Conservation (phyloP, 1,284 basidiomycete genomes). For the Laetiporus sulphureus region DNA sequence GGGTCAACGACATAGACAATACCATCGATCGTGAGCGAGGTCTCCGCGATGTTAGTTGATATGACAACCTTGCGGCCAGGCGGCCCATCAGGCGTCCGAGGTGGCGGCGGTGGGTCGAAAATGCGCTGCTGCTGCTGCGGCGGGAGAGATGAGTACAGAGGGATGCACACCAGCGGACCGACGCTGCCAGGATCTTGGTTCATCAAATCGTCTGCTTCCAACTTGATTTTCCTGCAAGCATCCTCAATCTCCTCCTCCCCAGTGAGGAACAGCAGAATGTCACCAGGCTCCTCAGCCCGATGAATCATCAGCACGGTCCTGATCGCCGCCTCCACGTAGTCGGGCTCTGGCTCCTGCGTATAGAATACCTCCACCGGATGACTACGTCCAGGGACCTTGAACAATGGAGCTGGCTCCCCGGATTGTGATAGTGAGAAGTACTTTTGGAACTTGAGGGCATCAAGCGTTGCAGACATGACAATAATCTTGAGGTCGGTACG, state of each 20-base stretch:
- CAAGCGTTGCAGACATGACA: conserved; percentile 97
- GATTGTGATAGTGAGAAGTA: conserved; percentile 74
- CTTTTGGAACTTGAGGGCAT: conserved; percentile 94
- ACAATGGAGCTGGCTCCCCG: conserved; percentile 64
- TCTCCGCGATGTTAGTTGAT: conserved; percentile 98
- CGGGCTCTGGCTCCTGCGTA: conserved; percentile 91
- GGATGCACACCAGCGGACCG: conserved; percentile 85
- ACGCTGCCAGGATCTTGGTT: conserved; percentile 70
- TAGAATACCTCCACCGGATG: conserved; percentile 97
- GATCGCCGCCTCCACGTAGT: conserved; percentile 97
- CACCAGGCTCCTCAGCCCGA: conserved; percentile 90
- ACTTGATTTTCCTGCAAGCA: conserved; percentile 88
- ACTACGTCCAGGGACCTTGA: conserved; percentile 94
- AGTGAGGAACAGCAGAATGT: conserved; percentile 92
- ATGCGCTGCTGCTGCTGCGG: conserved; percentile 93
- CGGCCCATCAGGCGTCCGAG: conserved; percentile 60
- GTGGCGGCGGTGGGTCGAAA: conserved; percentile 80
- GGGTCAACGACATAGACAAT: conserved; percentile 99
- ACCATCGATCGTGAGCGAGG: conserved; percentile 95
- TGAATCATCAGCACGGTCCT: conserved; percentile 98
- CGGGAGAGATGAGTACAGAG: conserved; percentile 91
- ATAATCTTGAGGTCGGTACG: conserved; percentile 94
- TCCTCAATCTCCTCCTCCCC: conserved; percentile 99
- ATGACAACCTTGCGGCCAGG: conserved; percentile 92
- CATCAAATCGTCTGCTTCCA: conserved; percentile 79